Evolutionary conservation across 164 flowering plant species (phyloP).

Genomic region (Piper betle): DNA sequence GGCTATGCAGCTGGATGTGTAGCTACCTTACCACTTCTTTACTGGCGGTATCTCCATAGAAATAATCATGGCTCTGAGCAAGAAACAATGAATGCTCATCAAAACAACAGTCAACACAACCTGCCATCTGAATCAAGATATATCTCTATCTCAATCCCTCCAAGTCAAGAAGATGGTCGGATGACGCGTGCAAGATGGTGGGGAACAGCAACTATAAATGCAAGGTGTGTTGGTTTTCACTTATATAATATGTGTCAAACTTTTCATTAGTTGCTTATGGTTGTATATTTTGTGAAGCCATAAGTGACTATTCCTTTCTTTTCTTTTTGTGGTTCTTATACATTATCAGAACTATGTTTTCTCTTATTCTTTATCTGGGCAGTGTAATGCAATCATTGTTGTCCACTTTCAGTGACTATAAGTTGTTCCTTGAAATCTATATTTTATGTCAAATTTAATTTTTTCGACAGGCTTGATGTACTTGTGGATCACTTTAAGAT

Average conservation of each 20-base stretch:
- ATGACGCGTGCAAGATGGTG: constrained; percentile 13
- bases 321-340: no score
- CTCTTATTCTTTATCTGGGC: no score
- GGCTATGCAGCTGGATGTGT: constrained; percentile 50
- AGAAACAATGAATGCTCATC: constrained; percentile 23
- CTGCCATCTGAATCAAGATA: constrained; percentile 24
- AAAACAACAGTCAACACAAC: constrained; percentile 25
- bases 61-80: constrained; percentile 29
- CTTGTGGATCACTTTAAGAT: constrained; percentile 42
- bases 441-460: no score
- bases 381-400: no score
- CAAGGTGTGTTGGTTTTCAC: constrained; percentile 16
- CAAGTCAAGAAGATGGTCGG: constrained; percentile 22
- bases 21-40: constrained; percentile 52
- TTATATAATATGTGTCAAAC: no score
- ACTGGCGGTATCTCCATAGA: constrained; percentile 60
- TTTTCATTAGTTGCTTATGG: no score
- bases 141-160: constrained; percentile 26
- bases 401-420: no score
- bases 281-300: no score
- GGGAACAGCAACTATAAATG: constrained; percentile 12
- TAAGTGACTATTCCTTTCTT: no score
- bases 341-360: no score
- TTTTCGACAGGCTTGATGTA: constrained; percentile 5
- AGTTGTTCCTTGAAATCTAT: no score